Evolutionary conservation across 805 yeast species (phyloP).

Genomic region (Danielia reshetovae): DNA sequence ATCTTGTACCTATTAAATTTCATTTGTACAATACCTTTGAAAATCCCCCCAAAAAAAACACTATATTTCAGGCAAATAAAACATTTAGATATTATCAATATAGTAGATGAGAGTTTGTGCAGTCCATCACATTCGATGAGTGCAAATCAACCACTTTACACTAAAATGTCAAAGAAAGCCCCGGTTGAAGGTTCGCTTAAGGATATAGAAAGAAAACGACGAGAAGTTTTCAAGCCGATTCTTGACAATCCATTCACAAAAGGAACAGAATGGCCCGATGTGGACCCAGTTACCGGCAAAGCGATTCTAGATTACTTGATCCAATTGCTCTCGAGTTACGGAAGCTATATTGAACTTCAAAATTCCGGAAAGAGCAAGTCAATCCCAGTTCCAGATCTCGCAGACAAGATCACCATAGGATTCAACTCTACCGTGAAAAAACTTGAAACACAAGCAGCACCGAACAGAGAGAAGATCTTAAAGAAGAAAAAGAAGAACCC

Average conservation of each 20-base stretch:
- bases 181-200: constrained; percentile 38
- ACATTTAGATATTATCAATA: background rate
- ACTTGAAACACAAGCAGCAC: constrained; percentile 42
- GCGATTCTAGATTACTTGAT: constrained; percentile 11
- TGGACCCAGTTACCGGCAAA: constrained; percentile 5
- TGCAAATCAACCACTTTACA: too few species aligned
- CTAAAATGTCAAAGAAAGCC: constrained; percentile 6
- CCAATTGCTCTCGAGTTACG: constrained; percentile 15
- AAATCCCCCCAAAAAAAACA: constrained; percentile 1
- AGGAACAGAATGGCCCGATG: constrained; percentile 16
- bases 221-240: constrained; percentile 61
- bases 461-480: constrained; percentile 13
- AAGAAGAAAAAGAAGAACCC: constrained; percentile 3
- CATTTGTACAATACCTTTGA: constrained; percentile 5
- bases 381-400: constrained; percentile 19
- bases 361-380: constrained; percentile 2
- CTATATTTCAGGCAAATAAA: background rate
- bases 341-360: constrained; percentile 8
- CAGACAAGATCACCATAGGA: constrained; percentile 36
- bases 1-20: constrained; percentile 7
- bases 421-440: constrained; percentile 52
- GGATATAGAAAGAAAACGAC: constrained; percentile 45
- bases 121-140: background rate
- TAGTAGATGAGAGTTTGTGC: background rate
- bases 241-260: constrained; percentile 61